These are phyloP conservation scores for Coniochaeta hoffmannii DNA, from an alignment of 2,329 filamentous ascomycete genomes.

Conservation along the genomic window DNA sequence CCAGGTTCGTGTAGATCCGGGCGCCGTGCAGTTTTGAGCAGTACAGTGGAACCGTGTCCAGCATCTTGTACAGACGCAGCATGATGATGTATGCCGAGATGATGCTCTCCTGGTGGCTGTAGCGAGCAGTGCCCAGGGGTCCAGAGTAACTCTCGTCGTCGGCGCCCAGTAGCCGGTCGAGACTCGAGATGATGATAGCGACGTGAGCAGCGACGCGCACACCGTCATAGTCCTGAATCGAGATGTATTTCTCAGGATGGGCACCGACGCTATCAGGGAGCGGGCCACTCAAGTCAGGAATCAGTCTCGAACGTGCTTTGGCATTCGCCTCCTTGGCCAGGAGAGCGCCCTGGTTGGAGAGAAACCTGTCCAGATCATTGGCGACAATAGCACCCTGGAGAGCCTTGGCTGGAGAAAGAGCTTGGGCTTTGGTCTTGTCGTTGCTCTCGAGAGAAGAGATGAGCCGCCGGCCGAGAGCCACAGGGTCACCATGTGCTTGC, in stretches of 20 bases:
- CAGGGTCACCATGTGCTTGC: slow-evolving; percentile 50
- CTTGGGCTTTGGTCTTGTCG: slow-evolving; percentile 47
- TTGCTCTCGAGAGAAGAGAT: slow-evolving; percentile 53
- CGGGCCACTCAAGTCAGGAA: slow-evolving; percentile 29
- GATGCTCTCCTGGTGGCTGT: slow-evolving; percentile 57
- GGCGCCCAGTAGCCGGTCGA: slow-evolving; percentile 40
- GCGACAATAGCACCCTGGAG: slow-evolving; percentile 71
- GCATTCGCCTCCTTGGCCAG: slow-evolving; percentile 41
- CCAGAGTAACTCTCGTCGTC: slow-evolving; percentile 20
- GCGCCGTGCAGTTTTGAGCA: slow-evolving; percentile 66
- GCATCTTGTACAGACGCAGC: slow-evolving; percentile 63
- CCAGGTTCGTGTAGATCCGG: slow-evolving; percentile 63
- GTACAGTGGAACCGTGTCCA: slow-evolving; percentile 79
- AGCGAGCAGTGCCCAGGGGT: slow-evolving; percentile 18
- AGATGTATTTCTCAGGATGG: slow-evolving; percentile 37
- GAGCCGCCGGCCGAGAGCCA: slow-evolving; percentile 48
- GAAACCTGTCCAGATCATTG: slow-evolving; percentile 48
- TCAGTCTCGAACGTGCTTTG: slow-evolving; percentile 31
- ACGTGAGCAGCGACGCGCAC: slow-evolving; percentile 63
- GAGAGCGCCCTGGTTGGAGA: slow-evolving; percentile 51
- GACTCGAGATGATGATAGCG: slow-evolving; percentile 57
- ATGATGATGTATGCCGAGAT: slow-evolving; percentile 77
- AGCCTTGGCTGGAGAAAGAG: slow-evolving; percentile 60
- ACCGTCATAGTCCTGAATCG: slow-evolving; percentile 52
- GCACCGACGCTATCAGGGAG: slow-evolving; percentile 28